Base-by-base conservation (phyloP, 805 yeast genomes). In the Spathaspora passalidarum region DNA sequence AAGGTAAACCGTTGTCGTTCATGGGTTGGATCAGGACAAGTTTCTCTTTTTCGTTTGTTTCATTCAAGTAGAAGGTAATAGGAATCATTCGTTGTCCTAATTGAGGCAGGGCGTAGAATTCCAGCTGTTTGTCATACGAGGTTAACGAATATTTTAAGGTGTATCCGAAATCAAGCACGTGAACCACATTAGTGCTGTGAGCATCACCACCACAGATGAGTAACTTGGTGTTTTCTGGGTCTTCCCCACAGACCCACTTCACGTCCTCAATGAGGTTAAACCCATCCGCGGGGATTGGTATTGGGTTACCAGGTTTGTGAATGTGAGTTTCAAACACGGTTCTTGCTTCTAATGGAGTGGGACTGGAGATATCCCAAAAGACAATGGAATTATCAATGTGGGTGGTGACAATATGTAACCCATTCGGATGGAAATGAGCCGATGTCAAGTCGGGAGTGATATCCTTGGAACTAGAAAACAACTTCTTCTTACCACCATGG, bases 301-400 rank as follows among this genome's bases (percentile, higher is more conserved):
- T 36, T 1, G 71, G 62, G 42, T 43, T 29, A 0, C 75, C 75
- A 2, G 85, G 82, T 17, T 64, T 59, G 56, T 88, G 84, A 7
- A 89, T 78, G 45, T 80, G 78, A 2, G 81, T 71, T 42, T 87
- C 95, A 49, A 77, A 76, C 4, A 85, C 49, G 1, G 87, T 77
- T 53, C 97, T 76, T 1, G 97, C 94, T 44, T 82, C 82, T 11
- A 94, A 69, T 38, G 81, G 65, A 13, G 80, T 79, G 0, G 95
- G 97, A 32, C 82, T 82, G 25, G 81, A 75, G 1, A 88, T 86
- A 63, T 94, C 99, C 97, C 98, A 94, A 59, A 94, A 94, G 1
- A 81, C 96, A 32, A 94, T 57, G 0, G 95, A 79, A 44, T 92
- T 92, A 57, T 91, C 96, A 18, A 72, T 82, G 62, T 92, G 95